phyloP scores from a whole-genome alignment of 768 basidiomycete genomes.

The Mycena indigotica region DNA sequence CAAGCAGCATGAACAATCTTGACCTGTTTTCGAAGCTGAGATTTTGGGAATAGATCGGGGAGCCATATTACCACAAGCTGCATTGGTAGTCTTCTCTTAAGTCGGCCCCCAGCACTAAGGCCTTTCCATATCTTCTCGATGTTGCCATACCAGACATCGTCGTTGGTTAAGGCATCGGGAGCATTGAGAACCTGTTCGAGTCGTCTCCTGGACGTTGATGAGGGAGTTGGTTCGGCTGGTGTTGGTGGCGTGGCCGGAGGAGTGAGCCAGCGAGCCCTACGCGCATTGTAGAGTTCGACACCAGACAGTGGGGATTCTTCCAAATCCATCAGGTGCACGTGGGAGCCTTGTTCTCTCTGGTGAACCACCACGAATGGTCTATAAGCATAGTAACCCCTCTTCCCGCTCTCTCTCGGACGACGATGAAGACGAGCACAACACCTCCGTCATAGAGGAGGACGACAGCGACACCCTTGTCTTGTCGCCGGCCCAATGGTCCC shows the following conservation, averaged over 20 bases:
- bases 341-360: conserved; percentile 26
- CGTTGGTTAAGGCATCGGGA: conserved; percentile 50
- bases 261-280: conserved; percentile 64
- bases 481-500: conserved; percentile 72
- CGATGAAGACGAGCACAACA: conserved; percentile 53
- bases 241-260: conserved; percentile 32
- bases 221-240: conserved; percentile 21
- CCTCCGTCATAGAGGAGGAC: conserved; percentile 57
- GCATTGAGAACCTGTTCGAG: conserved; percentile 53
- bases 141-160: conserved; percentile 58
- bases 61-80: conserved; percentile 55
- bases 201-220: conserved; percentile 44
- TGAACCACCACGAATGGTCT: conserved; percentile 44
- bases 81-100: conserved; percentile 67
- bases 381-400: conserved; percentile 67
- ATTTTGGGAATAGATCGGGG: conserved; percentile 13
- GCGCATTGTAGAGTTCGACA: conserved; percentile 61
- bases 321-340: background rate
- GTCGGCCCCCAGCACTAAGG: conserved; percentile 56
- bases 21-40: conserved; percentile 46
- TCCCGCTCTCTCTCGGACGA: conserved; percentile 80
- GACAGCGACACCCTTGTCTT: conserved; percentile 45
- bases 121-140: conserved; percentile 66
- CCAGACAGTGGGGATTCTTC: conserved; percentile 37
- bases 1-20: conserved; percentile 75